Conservation (phyloP, 2,329 filamentous ascomycete species). For the Cordyceps cateniannulata region DNA sequence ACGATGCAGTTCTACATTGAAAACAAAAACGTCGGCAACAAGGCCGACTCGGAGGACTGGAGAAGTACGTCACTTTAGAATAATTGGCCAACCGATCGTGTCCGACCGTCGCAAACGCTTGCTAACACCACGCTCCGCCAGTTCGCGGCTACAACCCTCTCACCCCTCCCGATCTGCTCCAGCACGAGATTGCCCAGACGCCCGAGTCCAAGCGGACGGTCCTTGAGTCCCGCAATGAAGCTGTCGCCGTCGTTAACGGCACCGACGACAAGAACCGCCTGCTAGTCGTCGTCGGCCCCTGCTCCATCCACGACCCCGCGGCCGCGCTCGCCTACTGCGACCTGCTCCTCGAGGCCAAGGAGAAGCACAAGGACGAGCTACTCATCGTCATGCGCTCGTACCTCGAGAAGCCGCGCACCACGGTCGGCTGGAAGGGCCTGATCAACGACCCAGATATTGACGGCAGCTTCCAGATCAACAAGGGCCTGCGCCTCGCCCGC, state of each 20-base stretch:
- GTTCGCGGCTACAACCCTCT: slow-evolving; percentile 86
- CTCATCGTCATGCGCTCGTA: slow-evolving; percentile 97
- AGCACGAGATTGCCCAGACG: slow-evolving; percentile 76
- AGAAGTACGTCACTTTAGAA: slow-evolving; percentile 55
- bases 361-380: slow-evolving; percentile 75
- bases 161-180: slow-evolving; percentile 79
- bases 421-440: slow-evolving; percentile 97
- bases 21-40: slow-evolving; percentile 74
- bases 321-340: slow-evolving; percentile 80
- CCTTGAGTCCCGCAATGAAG: slow-evolving; percentile 61
- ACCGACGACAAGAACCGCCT: slow-evolving; percentile 71
- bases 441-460: slow-evolving; percentile 99
- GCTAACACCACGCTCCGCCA: slow-evolving; percentile 29
- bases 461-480: slow-evolving; percentile 97
- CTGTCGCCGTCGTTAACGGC: slow-evolving; percentile 69
- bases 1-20: slow-evolving; percentile 60
- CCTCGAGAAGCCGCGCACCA: slow-evolving; percentile 97
- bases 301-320: slow-evolving; percentile 93
- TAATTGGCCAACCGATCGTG: background rate
- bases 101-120: background rate
- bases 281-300: slow-evolving; percentile 89
- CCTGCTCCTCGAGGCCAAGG: slow-evolving; percentile 67
- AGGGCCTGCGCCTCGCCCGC: slow-evolving; percentile 85
- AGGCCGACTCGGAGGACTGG: slow-evolving; percentile 70
- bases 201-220: slow-evolving; percentile 55